These are phyloP conservation scores for Aspergillus transmontanensis DNA, from an alignment of 2,329 filamentous ascomycete genomes.

Conservation along the genomic window DNA sequence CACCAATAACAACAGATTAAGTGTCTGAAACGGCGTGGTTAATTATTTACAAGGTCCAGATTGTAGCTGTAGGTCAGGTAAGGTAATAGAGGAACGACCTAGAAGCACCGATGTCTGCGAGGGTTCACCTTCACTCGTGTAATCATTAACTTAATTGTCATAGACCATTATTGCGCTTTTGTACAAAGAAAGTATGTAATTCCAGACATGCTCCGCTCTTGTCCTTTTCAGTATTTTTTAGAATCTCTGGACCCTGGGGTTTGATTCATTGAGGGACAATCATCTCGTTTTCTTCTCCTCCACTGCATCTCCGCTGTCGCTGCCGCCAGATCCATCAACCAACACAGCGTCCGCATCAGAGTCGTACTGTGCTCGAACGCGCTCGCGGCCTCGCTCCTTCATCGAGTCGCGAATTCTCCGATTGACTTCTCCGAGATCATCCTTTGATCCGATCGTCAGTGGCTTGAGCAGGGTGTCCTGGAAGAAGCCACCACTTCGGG, in stretches of 20 bases:
- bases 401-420: slow-evolving; percentile 22
- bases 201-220: neutral
- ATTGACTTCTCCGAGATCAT: slow-evolving; percentile 20
- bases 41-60: neutral
- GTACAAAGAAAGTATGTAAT: neutral
- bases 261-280: neutral
- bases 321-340: slow-evolving; percentile 5
- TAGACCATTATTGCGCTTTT: neutral
- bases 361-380: slow-evolving; percentile 19
- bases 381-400: slow-evolving; percentile 23
- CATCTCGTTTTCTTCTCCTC: slow-evolving; percentile 13
- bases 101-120: neutral
- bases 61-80: neutral
- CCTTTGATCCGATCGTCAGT: slow-evolving; percentile 19
- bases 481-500: slow-evolving; percentile 13
- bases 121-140: neutral
- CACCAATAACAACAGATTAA: neutral
- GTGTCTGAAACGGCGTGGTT: neutral
- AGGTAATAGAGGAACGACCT: neutral
- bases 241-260: neutral
- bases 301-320: slow-evolving; percentile 6
- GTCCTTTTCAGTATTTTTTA: neutral
- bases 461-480: slow-evolving; percentile 17
- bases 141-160: slow-evolving; percentile 4
- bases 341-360: slow-evolving; percentile 12